Percentiles rank a stretch among this genome's conserved stretches.
Conservation (phyloP, 164 flowering plant genomes). For the Warburgia ugandensis region DNA sequence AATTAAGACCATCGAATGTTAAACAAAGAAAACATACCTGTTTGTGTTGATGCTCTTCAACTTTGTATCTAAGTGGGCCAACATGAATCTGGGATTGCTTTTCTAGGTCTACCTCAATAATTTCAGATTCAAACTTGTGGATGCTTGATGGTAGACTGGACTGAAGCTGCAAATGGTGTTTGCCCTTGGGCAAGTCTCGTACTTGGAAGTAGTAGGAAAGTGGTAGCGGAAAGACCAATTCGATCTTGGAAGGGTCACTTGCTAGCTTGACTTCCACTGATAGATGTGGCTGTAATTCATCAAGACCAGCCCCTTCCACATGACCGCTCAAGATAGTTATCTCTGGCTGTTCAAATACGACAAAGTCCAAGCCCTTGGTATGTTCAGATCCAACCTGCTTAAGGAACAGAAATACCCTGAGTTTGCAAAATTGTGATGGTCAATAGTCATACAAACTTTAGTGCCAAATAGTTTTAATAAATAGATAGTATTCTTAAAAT, state of each 20-base stretch:
- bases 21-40: slow-evolving; percentile 43
- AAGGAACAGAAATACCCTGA: neutral
- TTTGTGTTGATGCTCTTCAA: slow-evolving; percentile 62
- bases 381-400: slow-evolving; percentile 73
- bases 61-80: slow-evolving; percentile 70
- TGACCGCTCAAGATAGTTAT: slow-evolving; percentile 77
- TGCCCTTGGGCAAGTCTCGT: slow-evolving; percentile 64
- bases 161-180: slow-evolving; percentile 68
- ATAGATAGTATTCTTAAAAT: no score
- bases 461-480: no score
- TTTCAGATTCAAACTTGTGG: slow-evolving; percentile 67
- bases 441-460: neutral
- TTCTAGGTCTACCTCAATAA: slow-evolving; percentile 78
- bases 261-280: slow-evolving; percentile 77
- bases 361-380: slow-evolving; percentile 59
- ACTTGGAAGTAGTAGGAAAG: slow-evolving; percentile 86
- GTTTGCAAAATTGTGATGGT: neutral
- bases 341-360: slow-evolving; percentile 93
- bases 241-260: slow-evolving; percentile 59
- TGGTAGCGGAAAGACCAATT: slow-evolving; percentile 65
- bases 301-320: slow-evolving; percentile 58
- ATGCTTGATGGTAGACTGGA: slow-evolving; percentile 43
- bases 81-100: slow-evolving; percentile 62
- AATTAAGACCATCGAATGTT: neutral
- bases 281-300: slow-evolving; percentile 57